A percentile compares a stretch with the other conserved stretches of the same genome.
Evolutionary conservation across 108 stramenopile species (phyloP).

Genomic region (Cylindrotheca closterium): DNA sequence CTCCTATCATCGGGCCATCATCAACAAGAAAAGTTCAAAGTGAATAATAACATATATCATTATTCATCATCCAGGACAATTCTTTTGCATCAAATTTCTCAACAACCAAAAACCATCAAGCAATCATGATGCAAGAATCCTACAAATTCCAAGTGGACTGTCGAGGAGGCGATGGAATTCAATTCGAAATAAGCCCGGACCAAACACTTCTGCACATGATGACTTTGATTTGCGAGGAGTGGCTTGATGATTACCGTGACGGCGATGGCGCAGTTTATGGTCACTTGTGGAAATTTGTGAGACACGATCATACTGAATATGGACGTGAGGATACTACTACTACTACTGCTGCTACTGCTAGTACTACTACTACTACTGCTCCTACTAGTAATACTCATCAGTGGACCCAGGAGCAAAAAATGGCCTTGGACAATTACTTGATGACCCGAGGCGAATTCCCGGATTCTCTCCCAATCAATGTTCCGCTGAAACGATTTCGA

Average conservation of each 20-base stretch:
- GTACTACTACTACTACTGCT: not conserved
- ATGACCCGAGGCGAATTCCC: not conserved
- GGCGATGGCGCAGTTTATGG: slow-evolving; percentile 1
- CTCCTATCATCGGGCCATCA: too few species aligned
- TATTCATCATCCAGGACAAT: not conserved
- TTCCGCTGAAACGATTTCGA: not conserved
- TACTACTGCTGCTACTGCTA: not conserved
- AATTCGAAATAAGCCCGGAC: not conserved
- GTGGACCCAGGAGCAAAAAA: not conserved
- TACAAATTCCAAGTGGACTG: not conserved
- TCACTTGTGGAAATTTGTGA: not conserved
- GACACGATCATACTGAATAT: not conserved
- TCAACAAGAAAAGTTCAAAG: too few species aligned
- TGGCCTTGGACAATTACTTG: not conserved
- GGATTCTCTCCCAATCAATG: not conserved
- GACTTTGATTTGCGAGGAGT: not conserved
- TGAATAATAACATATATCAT: too few species aligned
- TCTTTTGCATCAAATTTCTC: too few species aligned
- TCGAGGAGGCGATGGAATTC: slow-evolving; percentile 2
- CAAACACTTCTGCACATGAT: not conserved
- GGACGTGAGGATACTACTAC: not conserved
- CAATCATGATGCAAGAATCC: not conserved
- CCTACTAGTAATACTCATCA: not conserved
- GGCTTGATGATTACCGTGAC: slow-evolving; percentile 1
- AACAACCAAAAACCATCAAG: too few species aligned